Conservation (phyloP, 208 protist species). For the Acanthamoeba divionensis region DNA sequence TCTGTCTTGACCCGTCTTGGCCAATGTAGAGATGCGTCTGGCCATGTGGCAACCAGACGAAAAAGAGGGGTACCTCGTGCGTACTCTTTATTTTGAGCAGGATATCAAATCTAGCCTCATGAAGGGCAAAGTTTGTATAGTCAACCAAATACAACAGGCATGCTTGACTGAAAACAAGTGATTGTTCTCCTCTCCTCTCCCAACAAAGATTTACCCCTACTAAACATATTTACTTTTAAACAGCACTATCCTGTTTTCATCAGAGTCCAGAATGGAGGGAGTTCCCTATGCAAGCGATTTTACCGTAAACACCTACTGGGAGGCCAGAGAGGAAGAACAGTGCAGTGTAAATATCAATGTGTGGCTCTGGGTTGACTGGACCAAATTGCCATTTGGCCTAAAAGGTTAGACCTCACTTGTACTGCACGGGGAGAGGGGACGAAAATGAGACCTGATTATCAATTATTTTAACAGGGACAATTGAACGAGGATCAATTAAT, state of each 20-base stretch:
- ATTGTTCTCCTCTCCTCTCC: background rate
- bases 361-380: slow-evolving; percentile 47
- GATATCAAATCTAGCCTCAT: slow-evolving; percentile 47
- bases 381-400: slow-evolving; percentile 40
- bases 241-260: background rate
- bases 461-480: background rate
- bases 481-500: slow-evolving; percentile 39
- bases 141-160: slow-evolving; percentile 32
- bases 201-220: background rate
- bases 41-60: background rate
- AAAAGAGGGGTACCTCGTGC: background rate
- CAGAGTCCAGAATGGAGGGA: slow-evolving; percentile 32
- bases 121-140: slow-evolving; percentile 22
- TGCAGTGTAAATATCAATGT: slow-evolving; percentile 22
- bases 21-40: background rate
- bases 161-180: slow-evolving; percentile 3
- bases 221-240: background rate
- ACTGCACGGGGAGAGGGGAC: background rate
- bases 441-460: background rate
- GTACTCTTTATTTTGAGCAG: slow-evolving; percentile 31
- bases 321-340: background rate
- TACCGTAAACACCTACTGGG: slow-evolving; percentile 46
- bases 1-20: background rate
- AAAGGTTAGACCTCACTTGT: background rate
- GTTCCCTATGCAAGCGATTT: slow-evolving; percentile 5